Evolutionary conservation across 2,329 filamentous ascomycete genomes (phyloP).

Genomic region (Diaporthe vaccinii): DNA sequence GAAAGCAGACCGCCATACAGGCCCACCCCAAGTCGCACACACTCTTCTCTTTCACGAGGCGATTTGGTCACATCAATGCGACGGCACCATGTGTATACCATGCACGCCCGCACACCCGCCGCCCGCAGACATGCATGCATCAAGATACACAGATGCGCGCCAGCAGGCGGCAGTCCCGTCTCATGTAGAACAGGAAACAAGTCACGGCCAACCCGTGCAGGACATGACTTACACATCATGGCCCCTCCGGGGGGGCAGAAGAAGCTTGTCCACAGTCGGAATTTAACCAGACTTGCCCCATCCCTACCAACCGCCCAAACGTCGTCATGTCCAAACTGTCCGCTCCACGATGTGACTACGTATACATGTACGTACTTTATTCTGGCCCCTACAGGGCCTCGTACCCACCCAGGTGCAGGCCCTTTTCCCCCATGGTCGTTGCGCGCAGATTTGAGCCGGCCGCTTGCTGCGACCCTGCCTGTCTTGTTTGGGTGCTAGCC

Average conservation of each 20-base stretch:
- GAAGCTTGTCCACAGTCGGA: background rate
- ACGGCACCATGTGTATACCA: slow-evolving; percentile 17
- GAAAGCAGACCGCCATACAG: background rate
- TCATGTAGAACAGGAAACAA: background rate
- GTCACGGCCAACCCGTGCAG: background rate
- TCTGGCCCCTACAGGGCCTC: background rate
- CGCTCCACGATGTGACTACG: background rate
- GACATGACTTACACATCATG: background rate
- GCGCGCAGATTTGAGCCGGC: slow-evolving; percentile 24
- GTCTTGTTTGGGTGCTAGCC: background rate
- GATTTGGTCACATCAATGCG: slow-evolving; percentile 26
- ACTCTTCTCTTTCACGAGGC: background rate
- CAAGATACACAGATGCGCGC: slow-evolving; percentile 8
- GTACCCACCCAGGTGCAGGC: slow-evolving; percentile 9
- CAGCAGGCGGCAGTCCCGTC: background rate
- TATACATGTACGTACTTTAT: background rate
- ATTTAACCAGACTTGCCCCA: background rate
- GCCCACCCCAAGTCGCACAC: background rate
- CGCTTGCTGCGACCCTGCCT: background rate
- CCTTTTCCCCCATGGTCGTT: background rate
- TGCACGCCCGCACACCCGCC: background rate
- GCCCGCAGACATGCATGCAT: slow-evolving; percentile 1
- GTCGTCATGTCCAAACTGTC: background rate
- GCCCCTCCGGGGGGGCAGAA: background rate
- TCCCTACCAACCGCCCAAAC: background rate